Percentiles rank a stretch among this genome's conserved stretches.
Conservation (phyloP, 148 eudicot species). For the Silene uniflora region DNA sequence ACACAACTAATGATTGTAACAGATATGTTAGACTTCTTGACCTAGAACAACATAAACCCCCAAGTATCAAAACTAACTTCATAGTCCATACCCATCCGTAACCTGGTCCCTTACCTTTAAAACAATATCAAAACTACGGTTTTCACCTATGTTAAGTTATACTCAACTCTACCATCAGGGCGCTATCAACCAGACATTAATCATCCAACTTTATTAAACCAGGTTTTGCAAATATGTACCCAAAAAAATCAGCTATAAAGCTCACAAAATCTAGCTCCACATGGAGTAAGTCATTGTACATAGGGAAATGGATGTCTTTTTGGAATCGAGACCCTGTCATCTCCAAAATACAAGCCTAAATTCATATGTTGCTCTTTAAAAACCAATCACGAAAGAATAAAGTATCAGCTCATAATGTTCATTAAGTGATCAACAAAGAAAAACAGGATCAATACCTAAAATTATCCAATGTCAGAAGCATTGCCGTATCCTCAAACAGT, state of each 20-base stretch:
- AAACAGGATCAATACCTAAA: slow-evolving; percentile 43
- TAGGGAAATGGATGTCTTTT: too few species aligned
- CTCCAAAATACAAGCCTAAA: neutral
- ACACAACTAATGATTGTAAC: neutral
- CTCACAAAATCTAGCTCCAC: neutral
- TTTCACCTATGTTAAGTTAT: too few species aligned
- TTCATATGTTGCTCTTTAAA: too few species aligned
- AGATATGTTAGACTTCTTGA: neutral
- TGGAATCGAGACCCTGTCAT: neutral
- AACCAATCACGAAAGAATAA: too few species aligned
- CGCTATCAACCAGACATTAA: neutral
- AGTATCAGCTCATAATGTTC: too few species aligned
- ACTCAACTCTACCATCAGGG: too few species aligned
- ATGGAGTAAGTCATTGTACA: too few species aligned
- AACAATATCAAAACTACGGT: too few species aligned
- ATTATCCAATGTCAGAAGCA: slow-evolving; percentile 56
- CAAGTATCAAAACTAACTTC: neutral
- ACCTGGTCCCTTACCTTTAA: too few species aligned
- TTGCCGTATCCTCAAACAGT: slow-evolving; percentile 62
- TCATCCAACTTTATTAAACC: neutral
- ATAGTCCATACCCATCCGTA: neutral
- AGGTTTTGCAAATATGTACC: neutral
- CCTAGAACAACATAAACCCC: neutral
- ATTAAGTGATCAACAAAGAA: neutral
- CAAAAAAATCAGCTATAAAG: neutral